Evolutionary conservation across 306 rosid genomes (phyloP), one percentile per base, ranked within the genome.

Genomic region (Myrica gale): DNA sequence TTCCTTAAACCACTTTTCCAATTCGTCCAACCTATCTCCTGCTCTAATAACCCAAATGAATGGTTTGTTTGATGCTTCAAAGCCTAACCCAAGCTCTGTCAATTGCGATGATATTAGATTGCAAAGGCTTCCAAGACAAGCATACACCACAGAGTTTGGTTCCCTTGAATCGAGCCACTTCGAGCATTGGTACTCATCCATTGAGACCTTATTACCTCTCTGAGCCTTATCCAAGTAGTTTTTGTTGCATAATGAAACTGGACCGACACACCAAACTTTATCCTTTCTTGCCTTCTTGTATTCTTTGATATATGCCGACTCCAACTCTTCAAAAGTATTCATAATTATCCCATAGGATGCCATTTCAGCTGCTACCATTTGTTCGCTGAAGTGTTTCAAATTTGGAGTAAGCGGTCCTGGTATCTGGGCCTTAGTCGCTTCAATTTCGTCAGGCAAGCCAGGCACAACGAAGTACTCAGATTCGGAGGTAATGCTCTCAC

Each of bases 41-140:
- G 71, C 89, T 72, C 92, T 81, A 1, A 93, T 52, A 9, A 77
- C 94, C 98, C 98, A 93, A 21, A 93, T 80, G 71, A 93, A 90
- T 21, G 98, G 87, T 1, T 5, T 83, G 1, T 85, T 56, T n/a
- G 90, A 84, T 2, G 79, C 89, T 84, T 92, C 93, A 51, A 92
- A 74, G 52, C 90, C 96, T 73, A 85, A 75, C 62, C 82, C 88
- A 7, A 84, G 88, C 83, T 84, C 88, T 10, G 54, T 32, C 70
- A 26, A 42, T 62, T 84, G 88, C 4, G 26, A 23, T 23, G 76
- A 2, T 1, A 12, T 8, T 26, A 72, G 52, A 15, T 81, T 75
- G 11, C 79, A 78, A 0, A 85, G 15, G 45, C 82, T 85, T 60
- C 88, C 85, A 20, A 92, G 47, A 57, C 88, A 90, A 6, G 60